Conservation (phyloP, 169 alveolate species). For the Neospora caninum region DNA sequence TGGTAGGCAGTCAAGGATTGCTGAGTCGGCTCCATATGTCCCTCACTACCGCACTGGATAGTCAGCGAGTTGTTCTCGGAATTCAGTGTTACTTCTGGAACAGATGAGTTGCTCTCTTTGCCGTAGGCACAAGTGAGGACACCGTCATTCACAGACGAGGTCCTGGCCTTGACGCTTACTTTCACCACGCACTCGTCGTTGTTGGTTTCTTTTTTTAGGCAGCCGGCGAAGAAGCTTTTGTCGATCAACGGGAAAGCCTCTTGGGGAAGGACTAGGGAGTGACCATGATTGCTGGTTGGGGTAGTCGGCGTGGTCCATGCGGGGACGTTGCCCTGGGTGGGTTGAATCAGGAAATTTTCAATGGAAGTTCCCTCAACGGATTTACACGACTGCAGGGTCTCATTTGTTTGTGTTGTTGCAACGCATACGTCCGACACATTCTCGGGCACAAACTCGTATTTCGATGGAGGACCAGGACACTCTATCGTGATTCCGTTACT, state of each 20-base stretch:
- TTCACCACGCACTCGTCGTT: not conserved
- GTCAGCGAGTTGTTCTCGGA: not conserved
- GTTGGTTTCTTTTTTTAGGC: not conserved
- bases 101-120: not conserved
- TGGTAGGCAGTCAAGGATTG: not conserved
- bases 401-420: not conserved
- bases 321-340: not conserved
- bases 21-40: not conserved
- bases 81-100: not conserved
- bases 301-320: too few species aligned
- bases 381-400: not conserved
- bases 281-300: too few species aligned
- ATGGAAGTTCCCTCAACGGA: not conserved
- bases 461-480: not conserved
- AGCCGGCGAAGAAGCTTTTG: conserved; percentile 5
- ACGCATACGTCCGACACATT: not conserved
- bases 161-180: not conserved
- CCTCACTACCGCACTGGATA: not conserved
- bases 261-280: not conserved
- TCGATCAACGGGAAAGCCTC: not conserved
- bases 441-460: not conserved
- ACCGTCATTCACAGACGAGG: not conserved
- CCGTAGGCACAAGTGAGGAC: not conserved
- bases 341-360: not conserved
- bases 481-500: not conserved